These are phyloP conservation scores for Thelonectria rubi DNA, from an alignment of 2,329 filamentous ascomycete species.

Conservation along the genomic window DNA sequence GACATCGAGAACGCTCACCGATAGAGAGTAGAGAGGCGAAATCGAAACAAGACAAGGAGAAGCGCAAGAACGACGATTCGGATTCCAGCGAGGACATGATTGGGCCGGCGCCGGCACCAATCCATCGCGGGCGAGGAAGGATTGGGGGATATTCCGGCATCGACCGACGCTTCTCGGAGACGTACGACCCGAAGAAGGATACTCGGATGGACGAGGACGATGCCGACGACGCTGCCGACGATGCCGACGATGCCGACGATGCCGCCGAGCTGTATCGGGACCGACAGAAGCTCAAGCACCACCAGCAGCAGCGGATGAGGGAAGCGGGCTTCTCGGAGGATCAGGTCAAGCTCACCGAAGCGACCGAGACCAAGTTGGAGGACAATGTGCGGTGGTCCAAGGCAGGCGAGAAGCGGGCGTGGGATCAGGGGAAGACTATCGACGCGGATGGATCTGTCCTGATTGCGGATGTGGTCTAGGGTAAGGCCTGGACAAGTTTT, in stretches of 20 bases:
- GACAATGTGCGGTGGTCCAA: slow-evolving; percentile 79
- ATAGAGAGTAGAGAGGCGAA: slow-evolving; percentile 27
- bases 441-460: slow-evolving; percentile 28
- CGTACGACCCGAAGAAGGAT: slow-evolving; percentile 67
- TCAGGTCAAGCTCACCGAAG: slow-evolving; percentile 70
- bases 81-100: slow-evolving; percentile 81
- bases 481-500: background rate
- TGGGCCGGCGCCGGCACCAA: slow-evolving; percentile 72
- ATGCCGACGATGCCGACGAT: slow-evolving; percentile 85
- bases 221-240: slow-evolving; percentile 76
- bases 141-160: slow-evolving; percentile 71
- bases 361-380: slow-evolving; percentile 64
- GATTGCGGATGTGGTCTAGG: slow-evolving; percentile 23
- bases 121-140: slow-evolving; percentile 73
- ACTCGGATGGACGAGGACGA: slow-evolving; percentile 58
- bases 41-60: slow-evolving; percentile 23
- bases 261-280: slow-evolving; percentile 81
- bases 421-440: slow-evolving; percentile 64
- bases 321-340: slow-evolving; percentile 81
- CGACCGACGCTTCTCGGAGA: slow-evolving; percentile 79
- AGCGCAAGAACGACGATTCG: slow-evolving; percentile 52
- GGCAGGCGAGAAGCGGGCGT: slow-evolving; percentile 69
- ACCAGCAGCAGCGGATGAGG: slow-evolving; percentile 78
- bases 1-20: slow-evolving; percentile 48
- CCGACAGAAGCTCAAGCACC: slow-evolving; percentile 78